A percentile compares a stretch with the other conserved stretches of the same genome.
Evolutionary conservation across 805 yeast species (phyloP).

Genomic region (Pichia ethanolica): DNA sequence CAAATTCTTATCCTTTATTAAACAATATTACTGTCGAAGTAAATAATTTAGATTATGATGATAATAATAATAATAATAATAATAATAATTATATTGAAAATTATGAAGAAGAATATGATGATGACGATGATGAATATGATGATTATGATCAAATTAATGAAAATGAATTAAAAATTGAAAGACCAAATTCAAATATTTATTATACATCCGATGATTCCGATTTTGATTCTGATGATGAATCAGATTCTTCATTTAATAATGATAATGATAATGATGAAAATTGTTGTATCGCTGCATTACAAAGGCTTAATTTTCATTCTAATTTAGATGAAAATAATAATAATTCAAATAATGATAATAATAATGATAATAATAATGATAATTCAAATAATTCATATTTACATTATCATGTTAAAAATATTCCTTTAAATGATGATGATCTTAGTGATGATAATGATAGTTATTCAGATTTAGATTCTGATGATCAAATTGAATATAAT

Average conservation of each 20-base stretch:
- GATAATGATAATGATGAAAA: neutral
- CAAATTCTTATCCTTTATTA: conserved; percentile 3
- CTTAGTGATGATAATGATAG: too few species aligned
- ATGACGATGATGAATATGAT: conserved; percentile 1
- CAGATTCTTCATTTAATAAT: neutral
- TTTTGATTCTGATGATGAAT: conserved; percentile 14
- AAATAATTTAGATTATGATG: neutral
- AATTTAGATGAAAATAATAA: too few species aligned
- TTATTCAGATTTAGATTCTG: too few species aligned
- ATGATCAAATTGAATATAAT: too few species aligned
- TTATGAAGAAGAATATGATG: conserved; percentile 2
- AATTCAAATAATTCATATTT: too few species aligned
- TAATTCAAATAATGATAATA: too few species aligned
- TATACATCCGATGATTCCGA: conserved; percentile 25
- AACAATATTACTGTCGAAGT: neutral
- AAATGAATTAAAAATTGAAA: neutral
- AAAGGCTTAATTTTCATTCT: too few species aligned
- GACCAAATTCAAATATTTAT: conserved; percentile 4
- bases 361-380: too few species aligned
- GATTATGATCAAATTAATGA: conserved; percentile 13
- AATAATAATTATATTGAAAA: neutral
- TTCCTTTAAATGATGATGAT: too few species aligned
- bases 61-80: neutral
- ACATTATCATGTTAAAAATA: too few species aligned
- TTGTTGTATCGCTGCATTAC: neutral